These are phyloP conservation scores for Perkinsus olseni DNA, from an alignment of 169 alveolate species.

Conservation along the genomic window DNA sequence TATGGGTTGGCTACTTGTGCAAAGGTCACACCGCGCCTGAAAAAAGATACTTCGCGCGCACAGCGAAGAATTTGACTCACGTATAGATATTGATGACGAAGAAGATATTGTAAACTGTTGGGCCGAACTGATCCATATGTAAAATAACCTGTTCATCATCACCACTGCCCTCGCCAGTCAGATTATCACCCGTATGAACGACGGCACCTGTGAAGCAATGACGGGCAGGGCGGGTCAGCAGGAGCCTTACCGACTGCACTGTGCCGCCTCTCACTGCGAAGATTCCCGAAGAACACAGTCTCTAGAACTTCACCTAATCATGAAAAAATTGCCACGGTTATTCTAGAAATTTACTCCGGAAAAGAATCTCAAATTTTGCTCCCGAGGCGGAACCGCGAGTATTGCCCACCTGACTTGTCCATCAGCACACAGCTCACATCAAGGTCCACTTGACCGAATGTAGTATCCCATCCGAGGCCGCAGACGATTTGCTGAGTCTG, in stretches of 20 bases:
- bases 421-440: background rate
- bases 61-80: background rate
- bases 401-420: background rate
- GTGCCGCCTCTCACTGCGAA: background rate
- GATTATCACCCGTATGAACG: background rate
- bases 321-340: no score
- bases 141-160: background rate
- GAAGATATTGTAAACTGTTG: background rate
- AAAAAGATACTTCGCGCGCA: background rate
- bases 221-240: background rate
- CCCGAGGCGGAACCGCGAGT: no score
- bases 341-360: no score
- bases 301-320: background rate
- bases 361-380: no score
- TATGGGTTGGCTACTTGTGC: background rate
- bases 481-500: background rate
- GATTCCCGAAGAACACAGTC: background rate
- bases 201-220: background rate
- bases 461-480: background rate
- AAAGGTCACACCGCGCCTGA: background rate
- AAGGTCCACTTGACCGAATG: background rate
- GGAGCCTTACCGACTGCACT: background rate
- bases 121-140: background rate
- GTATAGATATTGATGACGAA: background rate
- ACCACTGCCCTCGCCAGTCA: background rate